Base-by-base conservation (phyloP, 75 land plant genomes). In the Cunninghamia lanceolata region DNA sequence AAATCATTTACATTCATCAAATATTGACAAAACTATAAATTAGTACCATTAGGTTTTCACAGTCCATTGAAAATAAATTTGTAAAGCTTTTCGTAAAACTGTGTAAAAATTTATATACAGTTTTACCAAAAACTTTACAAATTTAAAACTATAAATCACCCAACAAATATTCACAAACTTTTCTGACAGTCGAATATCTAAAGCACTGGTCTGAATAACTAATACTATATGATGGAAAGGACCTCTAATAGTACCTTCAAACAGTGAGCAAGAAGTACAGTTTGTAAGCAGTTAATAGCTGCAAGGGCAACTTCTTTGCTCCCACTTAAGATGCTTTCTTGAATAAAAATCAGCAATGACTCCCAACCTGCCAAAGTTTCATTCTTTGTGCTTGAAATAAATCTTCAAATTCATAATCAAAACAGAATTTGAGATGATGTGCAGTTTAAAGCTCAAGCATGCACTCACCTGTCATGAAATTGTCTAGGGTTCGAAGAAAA, bases 281-380 rank as follows among this genome's bases (percentile, higher is more conserved):
- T 88, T 71, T 96, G 97, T 52, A 98, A 88, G 43, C 99, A 93
- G 59, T 89, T 94, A 86, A 95, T 90, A 82, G 97, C 99, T 77
- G 99, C 99, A 88, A 96, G 87, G 54, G 96, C 89, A 86, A 98
- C 99, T 86, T 98, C 99, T 89, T 97, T 97, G 84, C 97, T 98
- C 38, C 99, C 93, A 83, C 91, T 91, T 46, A 91, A 80, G 71
- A 98, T 92, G 86, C 95, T 95, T 83, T 95, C 91, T 78, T 90
- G 88, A 13, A 93, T 86, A 88, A 97, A 95, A 66, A 83, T 45
- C 78, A 96, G 91, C 83, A 98, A 87, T 66, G 89, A 85, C 32
- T 92, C 94, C 99, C 99, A 98, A 70, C 96, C 99, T 97, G 95
- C 85, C 89, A 42, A 83, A 52, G 25, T 54, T n/a, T 19, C 13